Evolutionary conservation across 2,329 filamentous ascomycete genomes (phyloP), one percentile per base, ranked within the genome.

Genomic region (Claviceps purpurea): DNA sequence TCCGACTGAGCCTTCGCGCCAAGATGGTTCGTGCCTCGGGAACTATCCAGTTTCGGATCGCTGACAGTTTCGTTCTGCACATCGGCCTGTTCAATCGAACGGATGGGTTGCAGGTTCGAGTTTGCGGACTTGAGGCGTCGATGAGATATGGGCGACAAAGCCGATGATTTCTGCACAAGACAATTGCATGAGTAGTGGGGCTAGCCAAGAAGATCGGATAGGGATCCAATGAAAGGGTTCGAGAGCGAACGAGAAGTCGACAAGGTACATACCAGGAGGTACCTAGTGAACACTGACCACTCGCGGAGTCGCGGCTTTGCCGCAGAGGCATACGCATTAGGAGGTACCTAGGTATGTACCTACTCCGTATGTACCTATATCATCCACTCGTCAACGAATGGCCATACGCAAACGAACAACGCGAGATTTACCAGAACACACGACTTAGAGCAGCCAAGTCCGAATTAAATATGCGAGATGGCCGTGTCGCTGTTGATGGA

Each of bases 1-100:
- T 20, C 44, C 5, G 50, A 16, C 37, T 38, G 40, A 49, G 51
- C 41, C 48, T 51, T 44, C 34, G 14, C 20, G 50, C 42, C 39
- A 53, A 50, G 49, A 45, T 26, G 24, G 52, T 43, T n/a, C 3
- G 13, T 40, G 52, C 41, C 47, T 41, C 56, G 55, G 59, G 59
- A 58, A 49, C 54, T 48, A 55, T 62, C 63, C 59, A 64, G 64
- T 54, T 61, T 64, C 61, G 53, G 47, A 49, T 45, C 42, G 47
- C 53, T 34, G 50, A 1, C n/a, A n/a, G n/a, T 49, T 49, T 50
- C 47, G 52, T 46, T 37, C n/a, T 39, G 42, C 42, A 40, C 34
- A 18, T 37, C 22, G 39, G 13, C 44, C 22, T 37, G 18, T 22
- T 40, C 26, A 22, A 11, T 38, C 26, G 34, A 45, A n/a, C 10